phyloP scores from a whole-genome alignment of 257 asterid genomes.

The Primulina eburnea region DNA sequence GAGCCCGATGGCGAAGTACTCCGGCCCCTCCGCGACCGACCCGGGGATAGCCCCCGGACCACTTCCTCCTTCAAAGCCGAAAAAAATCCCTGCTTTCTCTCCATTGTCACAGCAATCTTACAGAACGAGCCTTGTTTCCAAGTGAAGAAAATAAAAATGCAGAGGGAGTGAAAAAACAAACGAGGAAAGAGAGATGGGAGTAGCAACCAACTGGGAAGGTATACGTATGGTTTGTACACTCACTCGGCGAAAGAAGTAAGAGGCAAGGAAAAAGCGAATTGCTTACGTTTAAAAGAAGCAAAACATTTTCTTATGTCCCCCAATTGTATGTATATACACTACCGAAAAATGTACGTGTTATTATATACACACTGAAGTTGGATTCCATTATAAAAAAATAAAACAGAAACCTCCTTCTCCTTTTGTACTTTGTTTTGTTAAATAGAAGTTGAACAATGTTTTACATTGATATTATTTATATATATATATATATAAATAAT shows the following conservation, averaged over 20 bases:
- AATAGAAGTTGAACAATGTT: too few relatives aligned
- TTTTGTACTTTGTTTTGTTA: too few relatives aligned
- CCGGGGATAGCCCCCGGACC: constrained; percentile 67
- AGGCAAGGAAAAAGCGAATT: not conserved
- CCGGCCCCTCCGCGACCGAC: constrained; percentile 50
- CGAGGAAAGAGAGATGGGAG: too few relatives aligned
- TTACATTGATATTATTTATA: too few relatives aligned
- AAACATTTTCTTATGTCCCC: not conserved
- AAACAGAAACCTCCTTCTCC: too few relatives aligned
- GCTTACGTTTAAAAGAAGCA: not conserved
- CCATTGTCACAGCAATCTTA: constrained; percentile 41
- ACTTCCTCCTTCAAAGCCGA: constrained; percentile 68
- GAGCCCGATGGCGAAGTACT: constrained; percentile 64
- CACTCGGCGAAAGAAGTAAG: not conserved
- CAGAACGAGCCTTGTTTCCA: not conserved
- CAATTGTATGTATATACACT: not conserved
- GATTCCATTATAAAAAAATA: too few relatives aligned
- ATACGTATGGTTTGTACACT: not conserved
- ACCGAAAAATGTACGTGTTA: too few relatives aligned
- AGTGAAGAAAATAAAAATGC: not conserved
- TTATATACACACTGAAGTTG: too few relatives aligned
- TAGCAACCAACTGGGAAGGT: too few relatives aligned
- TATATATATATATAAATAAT: too few relatives aligned
- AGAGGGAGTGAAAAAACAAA: not conserved
- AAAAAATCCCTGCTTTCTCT: constrained; percentile 62